Percentiles rank a stretch among this genome's conserved stretches.
Evolutionary conservation across 257 asterid species (phyloP).

Genomic region (Solanum lycopersicoides): DNA sequence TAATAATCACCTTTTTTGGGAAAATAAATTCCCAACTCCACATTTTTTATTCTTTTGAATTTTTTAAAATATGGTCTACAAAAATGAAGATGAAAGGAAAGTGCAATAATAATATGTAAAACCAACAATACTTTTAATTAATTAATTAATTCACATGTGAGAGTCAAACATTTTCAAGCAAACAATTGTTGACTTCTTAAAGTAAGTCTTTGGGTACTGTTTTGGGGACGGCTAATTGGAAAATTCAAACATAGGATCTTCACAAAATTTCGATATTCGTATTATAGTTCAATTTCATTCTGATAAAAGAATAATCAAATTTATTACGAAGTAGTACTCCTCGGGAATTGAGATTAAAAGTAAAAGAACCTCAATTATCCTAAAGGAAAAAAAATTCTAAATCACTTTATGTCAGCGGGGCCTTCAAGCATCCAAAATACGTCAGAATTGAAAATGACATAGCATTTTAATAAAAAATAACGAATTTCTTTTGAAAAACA

Average conservation of each 20-base stretch:
- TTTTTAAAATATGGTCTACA: neutral
- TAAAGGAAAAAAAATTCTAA: too few relatives aligned
- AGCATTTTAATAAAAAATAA: too few relatives aligned
- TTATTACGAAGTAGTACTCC: fast-evolving
- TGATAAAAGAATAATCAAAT: fast-evolving
- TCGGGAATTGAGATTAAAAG: too few relatives aligned
- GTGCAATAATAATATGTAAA: neutral
- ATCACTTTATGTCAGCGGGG: too few relatives aligned
- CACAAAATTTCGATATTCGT: neutral
- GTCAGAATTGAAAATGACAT: too few relatives aligned
- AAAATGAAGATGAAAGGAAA: neutral
- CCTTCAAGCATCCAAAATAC: too few relatives aligned
- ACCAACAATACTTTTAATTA: neutral
- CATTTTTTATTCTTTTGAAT: neutral
- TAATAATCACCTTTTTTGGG: neutral
- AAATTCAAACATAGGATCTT: neutral
- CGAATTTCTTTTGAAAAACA: too few relatives aligned
- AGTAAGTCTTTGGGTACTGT: neutral
- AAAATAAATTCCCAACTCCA: neutral
- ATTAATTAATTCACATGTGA: neutral
- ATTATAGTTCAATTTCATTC: too few relatives aligned
- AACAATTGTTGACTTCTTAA: neutral
- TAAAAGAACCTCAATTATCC: too few relatives aligned
- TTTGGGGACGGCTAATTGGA: neutral
- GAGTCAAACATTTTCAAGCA: neutral